Percentiles rank a stretch among this genome's conserved stretches.
phyloP scores from a whole-genome alignment of 805 yeast species.

The Zygotorulaspora danielsina region DNA sequence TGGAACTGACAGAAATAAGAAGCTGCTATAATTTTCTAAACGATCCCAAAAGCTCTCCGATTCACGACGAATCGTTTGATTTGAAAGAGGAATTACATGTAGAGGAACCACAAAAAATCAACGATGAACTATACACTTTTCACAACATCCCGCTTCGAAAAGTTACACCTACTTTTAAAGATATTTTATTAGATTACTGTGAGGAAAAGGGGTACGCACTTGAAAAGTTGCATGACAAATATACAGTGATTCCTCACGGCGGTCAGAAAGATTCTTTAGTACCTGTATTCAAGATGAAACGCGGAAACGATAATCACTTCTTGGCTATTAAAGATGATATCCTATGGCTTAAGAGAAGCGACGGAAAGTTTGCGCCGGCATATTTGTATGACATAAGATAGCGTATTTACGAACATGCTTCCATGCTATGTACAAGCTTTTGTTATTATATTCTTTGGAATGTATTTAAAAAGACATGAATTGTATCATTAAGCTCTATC shows the following conservation, averaged over 20 bases:
- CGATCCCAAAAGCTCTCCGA: conserved; percentile 7
- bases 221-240: conserved; percentile 16
- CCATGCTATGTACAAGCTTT: not conserved
- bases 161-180: conserved; percentile 51
- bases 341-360: conserved; percentile 43
- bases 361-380: conserved; percentile 7
- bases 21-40: conserved; percentile 12
- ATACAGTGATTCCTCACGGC: conserved; percentile 26
- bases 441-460: no score
- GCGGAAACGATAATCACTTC: not conserved
- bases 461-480: not conserved
- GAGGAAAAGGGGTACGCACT: conserved; percentile 41
- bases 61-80: conserved; percentile 23
- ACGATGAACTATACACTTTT: conserved; percentile 17
- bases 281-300: conserved; percentile 23
- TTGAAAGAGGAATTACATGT: conserved; percentile 10
- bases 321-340: conserved; percentile 61
- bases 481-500: not conserved
- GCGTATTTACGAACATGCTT: not conserved
- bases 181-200: conserved; percentile 63
- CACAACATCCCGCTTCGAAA: conserved; percentile 40
- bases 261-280: conserved; percentile 24
- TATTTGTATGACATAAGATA: conserved; percentile 12
- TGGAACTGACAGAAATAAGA: conserved; percentile 14
- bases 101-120: not conserved